These are phyloP conservation scores for Begonia fuchsioides DNA, from an alignment of 306 rosid genomes.

Conservation along the genomic window DNA sequence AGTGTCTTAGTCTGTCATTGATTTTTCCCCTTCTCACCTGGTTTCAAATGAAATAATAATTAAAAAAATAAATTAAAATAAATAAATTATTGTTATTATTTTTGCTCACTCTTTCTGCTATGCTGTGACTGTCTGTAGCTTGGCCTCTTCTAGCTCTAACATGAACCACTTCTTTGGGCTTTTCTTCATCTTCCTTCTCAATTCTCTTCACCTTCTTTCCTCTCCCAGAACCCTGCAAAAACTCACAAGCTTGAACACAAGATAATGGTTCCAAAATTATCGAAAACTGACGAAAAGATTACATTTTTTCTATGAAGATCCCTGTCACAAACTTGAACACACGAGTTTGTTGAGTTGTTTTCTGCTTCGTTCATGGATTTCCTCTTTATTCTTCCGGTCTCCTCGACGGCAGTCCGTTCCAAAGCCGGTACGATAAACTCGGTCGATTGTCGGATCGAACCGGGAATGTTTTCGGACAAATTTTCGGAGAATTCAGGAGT, in stretches of 20 bases:
- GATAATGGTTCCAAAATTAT: not conserved
- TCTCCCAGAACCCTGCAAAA: conserved; percentile 37
- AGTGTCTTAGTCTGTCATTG: conserved; percentile 71
- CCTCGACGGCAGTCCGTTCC: conserved; percentile 5
- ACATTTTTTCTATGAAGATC: conserved; percentile 38
- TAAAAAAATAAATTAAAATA: not conserved
- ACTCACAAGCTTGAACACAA: not conserved
- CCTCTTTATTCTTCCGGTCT: conserved; percentile 35
- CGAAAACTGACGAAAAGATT: not conserved
- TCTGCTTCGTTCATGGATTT: conserved; percentile 29
- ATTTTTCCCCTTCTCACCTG: conserved; percentile 97
- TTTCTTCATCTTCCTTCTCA: conserved; percentile 31
- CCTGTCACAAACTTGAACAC: conserved; percentile 38
- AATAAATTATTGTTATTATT: not conserved
- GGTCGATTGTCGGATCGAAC: conserved; percentile 16
- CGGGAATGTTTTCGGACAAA: conserved; percentile 30
- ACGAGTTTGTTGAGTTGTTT: conserved; percentile 48
- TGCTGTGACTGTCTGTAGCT: conserved; percentile 93
- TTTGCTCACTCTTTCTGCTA: conserved; percentile 83
- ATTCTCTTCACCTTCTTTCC: conserved; percentile 48
- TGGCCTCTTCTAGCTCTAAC: conserved; percentile 98
- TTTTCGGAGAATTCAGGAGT: conserved; percentile 29
- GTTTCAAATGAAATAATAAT: conserved; percentile 1
- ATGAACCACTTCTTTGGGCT: conserved; percentile 73
- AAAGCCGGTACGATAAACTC: conserved; percentile 9